These are phyloP conservation scores for Phascolomyces articulosus DNA, from an alignment of 371 early-diverging fungal genomes.

Conservation along the genomic window DNA sequence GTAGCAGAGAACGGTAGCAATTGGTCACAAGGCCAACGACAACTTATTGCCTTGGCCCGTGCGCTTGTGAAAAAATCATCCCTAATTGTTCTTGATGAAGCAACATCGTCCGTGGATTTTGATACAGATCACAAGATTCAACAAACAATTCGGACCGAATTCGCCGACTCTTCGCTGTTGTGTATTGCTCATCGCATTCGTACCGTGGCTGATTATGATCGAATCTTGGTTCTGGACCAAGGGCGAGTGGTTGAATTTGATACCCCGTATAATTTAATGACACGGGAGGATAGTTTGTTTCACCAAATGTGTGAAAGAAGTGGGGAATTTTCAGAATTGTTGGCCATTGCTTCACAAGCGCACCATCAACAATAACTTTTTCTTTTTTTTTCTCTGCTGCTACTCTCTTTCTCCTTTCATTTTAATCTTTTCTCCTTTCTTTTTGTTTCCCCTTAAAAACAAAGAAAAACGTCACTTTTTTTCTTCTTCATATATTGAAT, in stretches of 20 bases:
- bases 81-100: conserved; percentile 88
- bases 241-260: conserved; percentile 82
- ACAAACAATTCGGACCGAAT: conserved; percentile 76
- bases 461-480: background rate
- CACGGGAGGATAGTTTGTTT: conserved; percentile 57
- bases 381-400: background rate
- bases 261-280: conserved; percentile 63
- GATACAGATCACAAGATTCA: conserved; percentile 81
- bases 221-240: conserved; percentile 82
- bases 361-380: no score
- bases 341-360: conserved; percentile 27
- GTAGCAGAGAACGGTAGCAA: conserved; percentile 78
- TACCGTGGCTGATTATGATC: conserved; percentile 92
- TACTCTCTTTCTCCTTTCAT: background rate
- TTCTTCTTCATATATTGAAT: background rate
- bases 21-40: conserved; percentile 88
- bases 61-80: conserved; percentile 77
- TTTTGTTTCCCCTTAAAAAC: background rate
- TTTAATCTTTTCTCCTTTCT: background rate
- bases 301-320: conserved; percentile 70
- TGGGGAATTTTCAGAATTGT: conserved; percentile 58
- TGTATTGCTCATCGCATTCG: conserved; percentile 84
- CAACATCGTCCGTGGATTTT: conserved; percentile 81
- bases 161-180: conserved; percentile 65
- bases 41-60: conserved; percentile 86